These are phyloP conservation scores for Phytophthora foliorum DNA, from an alignment of 352 stramenopile genomes.

Conservation along the genomic window DNA sequence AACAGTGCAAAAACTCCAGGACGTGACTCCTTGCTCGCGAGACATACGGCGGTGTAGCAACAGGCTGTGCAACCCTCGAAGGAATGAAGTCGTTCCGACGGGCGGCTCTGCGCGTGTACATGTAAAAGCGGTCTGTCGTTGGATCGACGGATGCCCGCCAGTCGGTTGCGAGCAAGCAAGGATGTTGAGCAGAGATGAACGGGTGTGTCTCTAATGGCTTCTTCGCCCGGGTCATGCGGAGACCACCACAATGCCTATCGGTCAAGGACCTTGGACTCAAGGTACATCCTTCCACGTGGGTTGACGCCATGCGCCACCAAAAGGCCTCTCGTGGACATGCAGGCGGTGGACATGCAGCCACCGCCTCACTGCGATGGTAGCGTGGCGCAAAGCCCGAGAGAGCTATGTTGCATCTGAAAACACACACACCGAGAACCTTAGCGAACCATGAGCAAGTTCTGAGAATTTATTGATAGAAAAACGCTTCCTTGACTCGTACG, in stretches of 20 bases:
- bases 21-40: background rate
- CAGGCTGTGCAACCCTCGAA: background rate
- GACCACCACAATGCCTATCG: background rate
- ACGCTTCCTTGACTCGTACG: constrained; percentile 13
- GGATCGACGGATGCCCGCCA: constrained; percentile 5
- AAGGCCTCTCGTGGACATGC: background rate
- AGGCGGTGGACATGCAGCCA: background rate
- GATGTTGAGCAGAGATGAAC: constrained; percentile 3
- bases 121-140: constrained; percentile 32
- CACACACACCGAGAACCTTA: background rate
- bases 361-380: background rate
- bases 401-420: no score
- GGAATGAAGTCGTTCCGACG: constrained; percentile 11
- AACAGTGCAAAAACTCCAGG: background rate
- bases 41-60: constrained; percentile 10
- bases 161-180: constrained; percentile 16
- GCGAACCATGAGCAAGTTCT: constrained; percentile 18
- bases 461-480: constrained; percentile 26
- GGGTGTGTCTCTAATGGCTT: background rate
- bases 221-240: no score
- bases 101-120: constrained; percentile 14
- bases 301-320: background rate
- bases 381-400: background rate
- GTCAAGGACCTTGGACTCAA: no score
- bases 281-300: no score